Conservation (phyloP, 2,329 filamentous ascomycete genomes). For the Pyrenophora graminea region DNA sequence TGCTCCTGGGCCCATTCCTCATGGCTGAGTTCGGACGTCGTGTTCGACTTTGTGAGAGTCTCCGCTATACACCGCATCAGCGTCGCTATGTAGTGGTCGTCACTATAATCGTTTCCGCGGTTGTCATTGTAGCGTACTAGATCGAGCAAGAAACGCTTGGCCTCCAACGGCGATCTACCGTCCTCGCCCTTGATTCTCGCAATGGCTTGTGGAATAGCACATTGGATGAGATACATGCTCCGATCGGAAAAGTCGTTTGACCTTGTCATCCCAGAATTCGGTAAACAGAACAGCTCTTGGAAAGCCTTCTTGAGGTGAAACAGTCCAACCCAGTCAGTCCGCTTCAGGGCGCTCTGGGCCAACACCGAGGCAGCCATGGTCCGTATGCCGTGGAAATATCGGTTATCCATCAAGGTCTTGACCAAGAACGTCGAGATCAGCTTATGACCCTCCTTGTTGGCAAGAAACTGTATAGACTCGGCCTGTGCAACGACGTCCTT, state of each 20-base stretch:
- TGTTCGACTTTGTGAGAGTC: constrained; percentile 51
- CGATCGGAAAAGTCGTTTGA: constrained; percentile 93
- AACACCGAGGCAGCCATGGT: constrained; percentile 81
- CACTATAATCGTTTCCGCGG: constrained; percentile 83
- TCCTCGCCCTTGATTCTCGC: constrained; percentile 74
- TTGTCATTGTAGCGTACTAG: constrained; percentile 95
- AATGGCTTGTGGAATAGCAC: constrained; percentile 80
- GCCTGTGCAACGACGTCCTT: constrained; percentile 89
- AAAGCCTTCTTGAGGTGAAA: constrained; percentile 86
- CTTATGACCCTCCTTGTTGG: constrained; percentile 69
- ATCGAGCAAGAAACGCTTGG: constrained; percentile 83
- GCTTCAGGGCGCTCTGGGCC: constrained; percentile 66
- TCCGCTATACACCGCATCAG: constrained; percentile 70
- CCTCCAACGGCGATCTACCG: constrained; percentile 76
- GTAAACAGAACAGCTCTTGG: constrained; percentile 83
- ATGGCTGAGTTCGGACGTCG: constrained; percentile 45
- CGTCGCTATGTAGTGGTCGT: constrained; percentile 83
- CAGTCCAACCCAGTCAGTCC: constrained; percentile 73
- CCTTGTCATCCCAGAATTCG: constrained; percentile 74
- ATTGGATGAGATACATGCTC: constrained; percentile 80
- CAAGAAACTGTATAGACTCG: constrained; percentile 73
- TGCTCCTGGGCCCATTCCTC: constrained; percentile 58
- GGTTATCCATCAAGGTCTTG: constrained; percentile 84
- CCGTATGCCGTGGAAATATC: constrained; percentile 93
- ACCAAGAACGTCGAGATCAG: constrained; percentile 88